Evolutionary conservation across 1,139 yeast species (phyloP).

Genomic region (Protomyces macrosporus): DNA sequence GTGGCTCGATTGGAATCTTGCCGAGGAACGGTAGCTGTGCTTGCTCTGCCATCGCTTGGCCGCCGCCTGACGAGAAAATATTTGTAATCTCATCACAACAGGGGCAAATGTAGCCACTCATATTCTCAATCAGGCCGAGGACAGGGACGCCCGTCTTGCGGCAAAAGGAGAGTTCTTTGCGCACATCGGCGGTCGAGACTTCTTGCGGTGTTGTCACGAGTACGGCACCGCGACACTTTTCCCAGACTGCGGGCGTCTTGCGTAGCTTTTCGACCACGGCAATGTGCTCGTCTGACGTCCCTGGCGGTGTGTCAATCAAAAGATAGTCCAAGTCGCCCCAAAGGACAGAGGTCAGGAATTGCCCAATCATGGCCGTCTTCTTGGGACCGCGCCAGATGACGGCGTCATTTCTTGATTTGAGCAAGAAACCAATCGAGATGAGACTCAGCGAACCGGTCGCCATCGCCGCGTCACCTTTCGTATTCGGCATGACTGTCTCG

Average conservation of each 20-base stretch:
- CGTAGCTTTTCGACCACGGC: conserved; percentile 85
- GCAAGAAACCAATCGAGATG: conserved; percentile 86
- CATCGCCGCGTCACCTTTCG: conserved; percentile 29
- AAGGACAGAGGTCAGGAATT: conserved; percentile 79
- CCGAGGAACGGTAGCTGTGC: conserved; percentile 68
- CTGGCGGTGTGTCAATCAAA: conserved; percentile 96
- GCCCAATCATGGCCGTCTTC: conserved; percentile 95
- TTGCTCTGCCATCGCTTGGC: conserved; percentile 58
- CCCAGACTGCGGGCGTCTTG: conserved; percentile 6
- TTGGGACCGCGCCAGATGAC: conserved; percentile 99
- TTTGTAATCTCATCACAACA: conserved; percentile 81
- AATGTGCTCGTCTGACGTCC: conserved; percentile 96
- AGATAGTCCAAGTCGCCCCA: conserved; percentile 85
- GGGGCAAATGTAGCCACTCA: conserved; percentile 97
- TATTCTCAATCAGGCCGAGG: conserved; percentile 86
- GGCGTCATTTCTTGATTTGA: conserved; percentile 77
- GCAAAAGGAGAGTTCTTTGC: conserved; percentile 90
- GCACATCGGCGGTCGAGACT: conserved; percentile 86
- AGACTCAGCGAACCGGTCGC: conserved; percentile 42
- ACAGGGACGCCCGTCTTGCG: conserved; percentile 73
- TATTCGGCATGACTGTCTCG: conserved; percentile 27
- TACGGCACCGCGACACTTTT: conserved; percentile 58
- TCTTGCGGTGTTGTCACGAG: conserved; percentile 96
- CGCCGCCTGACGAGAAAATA: conserved; percentile 94
- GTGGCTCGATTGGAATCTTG: conserved; percentile 86